Base-by-base conservation (phyloP, 108 stramenopile species). In the Pseudonitzschia multiseries region DNA sequence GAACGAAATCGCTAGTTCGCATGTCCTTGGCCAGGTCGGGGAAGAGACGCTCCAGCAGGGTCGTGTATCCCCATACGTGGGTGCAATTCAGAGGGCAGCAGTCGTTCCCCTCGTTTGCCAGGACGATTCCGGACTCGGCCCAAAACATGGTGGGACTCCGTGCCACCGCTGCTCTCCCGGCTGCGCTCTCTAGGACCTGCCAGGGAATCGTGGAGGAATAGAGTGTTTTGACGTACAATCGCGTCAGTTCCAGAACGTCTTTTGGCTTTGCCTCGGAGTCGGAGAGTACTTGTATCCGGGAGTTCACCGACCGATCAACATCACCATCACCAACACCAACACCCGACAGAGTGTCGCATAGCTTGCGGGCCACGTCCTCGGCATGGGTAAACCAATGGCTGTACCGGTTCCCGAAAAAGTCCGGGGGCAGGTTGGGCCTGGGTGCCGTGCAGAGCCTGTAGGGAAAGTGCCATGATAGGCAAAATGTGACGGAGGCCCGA, bases 101-200 rank as follows among this genome's bases (percentile, higher is more conserved):
- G 0, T 60, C 29, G 36, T 71, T 71, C 8, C 57, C 70, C 24
- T 60, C 70, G 40, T 71, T 71, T 6, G 59, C 70, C 57, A 71
- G 44, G 6, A 71, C 70, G 0, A 71, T 57, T 17, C 70, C 70
- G 40, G 61, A 4, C 9, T 46, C 57, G 32, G 59, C 61, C 57
- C 70, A 60, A 61, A 71, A 71, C 70, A 71, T 71, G 17, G 57
- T 71, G 6, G 70, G 70, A 61, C 70, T 43, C 43, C 70, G 32
- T 21, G 54, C 27, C 10, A 60, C 43, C 13, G 57, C 57, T 0
- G 57, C 42, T 21, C 59, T 57, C 8, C 57, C 57, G 29, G 70
- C 70, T 3, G 70, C 70, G 22, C 42, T 28, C 31, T 71, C 70
- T 22, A 71, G 36, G 13, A 71, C 21, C 36, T 71, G 36, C 57